Evolutionary conservation across 1,284 basidiomycete species (phyloP), one percentile per base, ranked within the genome.

Genomic region (Earliella scabrosa): DNA sequence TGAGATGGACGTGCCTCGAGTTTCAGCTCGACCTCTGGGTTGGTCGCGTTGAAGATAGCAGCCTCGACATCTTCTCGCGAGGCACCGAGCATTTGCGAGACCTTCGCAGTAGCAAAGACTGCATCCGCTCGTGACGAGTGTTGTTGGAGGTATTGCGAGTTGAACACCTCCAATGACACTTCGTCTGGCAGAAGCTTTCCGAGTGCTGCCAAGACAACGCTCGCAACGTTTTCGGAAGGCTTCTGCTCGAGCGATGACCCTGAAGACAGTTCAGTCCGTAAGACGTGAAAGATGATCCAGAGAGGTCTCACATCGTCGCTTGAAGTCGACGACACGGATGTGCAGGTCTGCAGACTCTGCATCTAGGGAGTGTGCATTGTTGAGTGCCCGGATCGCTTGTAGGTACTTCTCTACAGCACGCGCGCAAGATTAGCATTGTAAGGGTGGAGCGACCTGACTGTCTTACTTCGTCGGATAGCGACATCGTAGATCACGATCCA

Each of bases 401-500:
- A 96, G 72, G 66, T 88, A 88, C 70, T 92, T 93, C 67, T 86
- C 94, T 95, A 16, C 2, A 26, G 21, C 13, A 36, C 11, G 18
- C 11, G 9, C 31, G 7, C 50, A 50, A 21, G 48, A 32, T 16
- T 41, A 26, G 39, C 27, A 21, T 3, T 13, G 21, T 48, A 8
- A 18, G 21, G 14, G 23, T 24, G 18, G 1, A 38, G n/a, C 2
- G 5, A 24, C 6, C 29, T 7, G 13, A 31, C 29, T 24, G 27
- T 77, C 87, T 67, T 66, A 93, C 92, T 83, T 69, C 89, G 79
- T 49, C 94, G 79, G 20, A 92, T 72, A 23, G 90, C 86, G 24
- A 98, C 87, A 67, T 98, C 94, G 68, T 93, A 97, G 2, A 82
- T 79, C 0, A 81, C 79, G 40, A 87, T 71, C 90, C 93, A 96